Evolutionary conservation across 2,329 filamentous ascomycete species (phyloP), one percentile per base, ranked within the genome.

Genomic region (Elsinoe arachidis): DNA sequence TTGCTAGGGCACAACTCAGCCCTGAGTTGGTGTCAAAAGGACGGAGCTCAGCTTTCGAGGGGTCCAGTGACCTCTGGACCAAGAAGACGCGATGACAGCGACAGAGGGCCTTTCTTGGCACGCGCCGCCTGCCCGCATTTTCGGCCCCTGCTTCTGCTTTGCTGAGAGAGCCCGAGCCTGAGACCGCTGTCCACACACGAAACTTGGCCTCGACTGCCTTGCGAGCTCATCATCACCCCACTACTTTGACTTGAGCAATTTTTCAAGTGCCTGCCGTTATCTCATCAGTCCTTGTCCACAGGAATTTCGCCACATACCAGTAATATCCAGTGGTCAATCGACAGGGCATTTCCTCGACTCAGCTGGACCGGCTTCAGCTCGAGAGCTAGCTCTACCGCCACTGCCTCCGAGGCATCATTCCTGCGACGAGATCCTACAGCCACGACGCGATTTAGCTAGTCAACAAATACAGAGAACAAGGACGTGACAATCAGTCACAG

Each of bases 321-420:
- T 30, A 2, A 30, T 30, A 30, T 30, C 26, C 26, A 30, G 26
- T 30, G 26, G 26, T 30, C 26, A 5, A 30, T 26, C 46, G 33
- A 17, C 26, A 51, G 46, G 26, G 26, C 26, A 9, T 30, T 30
- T 9, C 7, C 46, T 51, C 46, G 26, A 34, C 5, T 51, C 17
- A 2, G 26, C 26, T 35, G n/a, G 10, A 34, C 30, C 26, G 10
- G 15, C n/a, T 34, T 39, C 49, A 53, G 49, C 49, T 53, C 11
- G 11, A 37, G 49, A 53, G 49, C 49, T 53, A 53, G 49, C 49
- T 53, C 15, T 39, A 21, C 49, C 49, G 49, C 49, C 49, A 53
- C 49, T 15, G 49, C 34, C 35, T 21, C 21, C 15, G 15, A 38
- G 49, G 49, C 49, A 4, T 34, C 34, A 53, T 19, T 39, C 33